Conservation (phyloP, 495 filamentous ascomycete genomes). For the Neurospora sp. region DNA sequence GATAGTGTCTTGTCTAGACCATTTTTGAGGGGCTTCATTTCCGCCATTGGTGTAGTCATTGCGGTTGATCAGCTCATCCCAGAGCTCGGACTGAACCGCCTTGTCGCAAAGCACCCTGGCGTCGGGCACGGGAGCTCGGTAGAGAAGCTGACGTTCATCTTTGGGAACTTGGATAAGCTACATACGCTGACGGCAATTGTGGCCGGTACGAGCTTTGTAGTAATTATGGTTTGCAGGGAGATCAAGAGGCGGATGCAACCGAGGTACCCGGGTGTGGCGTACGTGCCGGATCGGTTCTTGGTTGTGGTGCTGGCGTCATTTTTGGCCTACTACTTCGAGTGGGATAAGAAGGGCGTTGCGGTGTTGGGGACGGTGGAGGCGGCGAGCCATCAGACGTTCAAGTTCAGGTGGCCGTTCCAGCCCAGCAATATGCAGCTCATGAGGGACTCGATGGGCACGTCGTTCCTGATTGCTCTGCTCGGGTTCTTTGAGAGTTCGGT, state of each 20-base stretch:
- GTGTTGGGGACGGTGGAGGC: slow-evolving; percentile 75
- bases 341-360: slow-evolving; percentile 72
- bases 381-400: slow-evolving; percentile 55
- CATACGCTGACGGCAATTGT: slow-evolving; percentile 68
- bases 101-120: slow-evolving; percentile 45
- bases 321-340: slow-evolving; percentile 65
- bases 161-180: slow-evolving; percentile 50
- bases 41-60: slow-evolving; percentile 91
- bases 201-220: slow-evolving; percentile 65
- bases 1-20: slow-evolving; percentile 90
- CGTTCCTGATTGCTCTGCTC: slow-evolving; percentile 86
- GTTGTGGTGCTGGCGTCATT: slow-evolving; percentile 83
- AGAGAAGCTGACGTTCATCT: slow-evolving; percentile 72
- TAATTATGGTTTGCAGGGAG: slow-evolving; percentile 80
- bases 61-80: slow-evolving; percentile 89
- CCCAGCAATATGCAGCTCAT: slow-evolving; percentile 66
- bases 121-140: slow-evolving; percentile 75
- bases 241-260: slow-evolving; percentile 77
- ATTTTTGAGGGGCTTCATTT: slow-evolving; percentile 91
- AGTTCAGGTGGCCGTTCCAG: slow-evolving; percentile 78
- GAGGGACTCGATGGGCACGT: slow-evolving; percentile 78
- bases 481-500: slow-evolving; percentile 98
- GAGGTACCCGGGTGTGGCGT: slow-evolving; percentile 70
- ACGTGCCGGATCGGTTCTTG: slow-evolving; percentile 84
- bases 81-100: slow-evolving; percentile 65